Evolutionary conservation across 1,284 basidiomycete genomes (phyloP).

Genomic region (Trichosporon coremiiforme): DNA sequence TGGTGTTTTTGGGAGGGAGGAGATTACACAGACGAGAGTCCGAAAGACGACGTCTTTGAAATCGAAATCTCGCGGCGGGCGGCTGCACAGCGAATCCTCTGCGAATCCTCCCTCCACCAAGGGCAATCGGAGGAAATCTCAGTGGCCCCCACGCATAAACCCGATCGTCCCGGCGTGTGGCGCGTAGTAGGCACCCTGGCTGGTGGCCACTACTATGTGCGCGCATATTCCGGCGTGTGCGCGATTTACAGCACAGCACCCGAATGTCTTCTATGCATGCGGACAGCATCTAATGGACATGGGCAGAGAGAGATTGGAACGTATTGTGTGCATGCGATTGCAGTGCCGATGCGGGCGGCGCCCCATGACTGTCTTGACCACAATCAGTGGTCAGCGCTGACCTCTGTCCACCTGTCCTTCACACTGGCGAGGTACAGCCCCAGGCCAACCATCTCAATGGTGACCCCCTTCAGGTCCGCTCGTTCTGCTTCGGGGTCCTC

Average conservation of each 20-base stretch:
- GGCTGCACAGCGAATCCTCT: background rate
- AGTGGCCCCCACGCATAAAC: background rate
- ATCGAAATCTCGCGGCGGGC: slow-evolving; percentile 13
- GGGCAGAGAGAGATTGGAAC: no score
- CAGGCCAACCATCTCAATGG: background rate
- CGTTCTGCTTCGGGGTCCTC: background rate
- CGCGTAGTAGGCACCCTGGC: background rate
- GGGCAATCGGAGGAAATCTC: slow-evolving; percentile 18
- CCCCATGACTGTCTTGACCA: no score
- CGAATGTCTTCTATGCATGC: background rate
- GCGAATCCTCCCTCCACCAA: background rate
- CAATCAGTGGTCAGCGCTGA: background rate
- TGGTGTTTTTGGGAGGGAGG: slow-evolving; percentile 1
- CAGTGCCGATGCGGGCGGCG: no score
- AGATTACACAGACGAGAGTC: background rate
- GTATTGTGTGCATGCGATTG: no score
- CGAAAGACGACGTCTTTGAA: background rate
- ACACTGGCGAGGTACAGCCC: background rate
- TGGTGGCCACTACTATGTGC: background rate
- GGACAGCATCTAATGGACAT: background rate
- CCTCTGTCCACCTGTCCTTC: background rate
- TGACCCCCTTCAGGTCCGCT: background rate
- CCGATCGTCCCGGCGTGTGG: slow-evolving; percentile 18
- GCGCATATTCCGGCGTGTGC: background rate
- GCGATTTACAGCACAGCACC: background rate